These are phyloP conservation scores for Hirsutella rhossiliensis DNA, from an alignment of 2,329 filamentous ascomycete species.

Conservation along the genomic window DNA sequence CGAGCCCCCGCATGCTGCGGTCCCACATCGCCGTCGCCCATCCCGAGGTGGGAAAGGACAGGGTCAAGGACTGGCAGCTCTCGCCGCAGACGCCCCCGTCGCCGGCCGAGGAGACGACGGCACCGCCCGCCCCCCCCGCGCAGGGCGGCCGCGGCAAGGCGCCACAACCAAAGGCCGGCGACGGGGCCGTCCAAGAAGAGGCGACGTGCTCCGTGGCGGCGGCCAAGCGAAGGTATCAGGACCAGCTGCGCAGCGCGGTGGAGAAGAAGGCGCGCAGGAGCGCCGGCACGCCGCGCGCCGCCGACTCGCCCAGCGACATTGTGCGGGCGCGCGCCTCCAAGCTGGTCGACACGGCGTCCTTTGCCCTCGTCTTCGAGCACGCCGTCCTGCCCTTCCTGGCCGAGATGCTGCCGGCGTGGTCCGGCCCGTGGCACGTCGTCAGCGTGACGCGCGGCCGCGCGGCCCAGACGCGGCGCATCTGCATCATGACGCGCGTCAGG, in stretches of 20 bases:
- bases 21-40: constrained; percentile 26
- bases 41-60: constrained; percentile 8
- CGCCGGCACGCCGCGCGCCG: constrained; percentile 13
- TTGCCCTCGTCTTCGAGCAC: constrained; percentile 30
- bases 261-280: constrained; percentile 21
- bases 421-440: constrained; percentile 26
- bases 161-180: neutral
- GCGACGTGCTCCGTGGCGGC: constrained; percentile 3
- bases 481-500: constrained; percentile 24
- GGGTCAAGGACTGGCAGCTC: constrained; percentile 16
- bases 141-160: neutral
- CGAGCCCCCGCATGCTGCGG: constrained; percentile 19
- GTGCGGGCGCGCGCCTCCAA: constrained; percentile 14
- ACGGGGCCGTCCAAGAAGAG: no score
- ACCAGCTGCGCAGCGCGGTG: constrained; percentile 20
- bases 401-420: constrained; percentile 29
- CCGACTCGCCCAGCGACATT: constrained; percentile 9
- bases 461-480: constrained; percentile 22
- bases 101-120: neutral
- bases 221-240: constrained; percentile 23
- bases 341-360: constrained; percentile 21
- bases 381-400: constrained; percentile 29
- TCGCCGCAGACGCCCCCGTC: constrained; percentile 3
- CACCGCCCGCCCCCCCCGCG: neutral
- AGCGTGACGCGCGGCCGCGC: constrained; percentile 24